Base-by-base conservation (phyloP, 2,329 filamentous ascomycete genomes). In the Ustulina deusta region DNA sequence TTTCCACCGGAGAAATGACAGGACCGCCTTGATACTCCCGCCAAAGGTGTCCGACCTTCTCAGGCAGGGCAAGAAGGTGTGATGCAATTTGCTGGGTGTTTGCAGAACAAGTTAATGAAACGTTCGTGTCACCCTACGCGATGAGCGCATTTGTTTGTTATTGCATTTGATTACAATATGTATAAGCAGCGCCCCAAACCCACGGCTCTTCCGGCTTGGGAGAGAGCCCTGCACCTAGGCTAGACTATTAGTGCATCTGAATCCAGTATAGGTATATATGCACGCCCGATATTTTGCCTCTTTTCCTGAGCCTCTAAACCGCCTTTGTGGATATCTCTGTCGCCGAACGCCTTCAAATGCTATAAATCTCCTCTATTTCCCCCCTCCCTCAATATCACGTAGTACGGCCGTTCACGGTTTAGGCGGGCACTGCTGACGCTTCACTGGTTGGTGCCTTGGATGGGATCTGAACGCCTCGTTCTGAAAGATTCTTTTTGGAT, bases 1-100 rank as follows among this genome's bases (percentile, higher is more conserved):
- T 77, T 98, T 99, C 77, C 95, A 96, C 76, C 91, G 90, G 72
- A 86, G 96, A 61, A 99, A 99, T 77, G 95, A 98, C 81, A 86
- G 94, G 68, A 93, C 89, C 74, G 87, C 90, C 11, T 79, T 99
- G 66, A 91, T 98, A 1, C 83, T 99, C 70, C 96, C 96, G 36
- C 94, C 94, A 0, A 99, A 99, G 79, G 94, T 99, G 1, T 91
- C 90, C 1, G 91, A 94, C 72, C 81, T 94, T 75, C 74, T 90
- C 54, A 86, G 81, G 62, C 86, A 89, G 73, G 89, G 89, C 0
- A 89, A 87, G 78, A 87, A 83, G 73, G 86, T 91, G 17, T 78
- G 63, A 70, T 25, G 17, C 78, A 61, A 68, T 34, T 11, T 40
- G 6, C 34, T 40, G 32, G 17, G 40, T 10, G 17, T 44, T 25